These are phyloP conservation scores for Trametes gibbosa DNA, from an alignment of 768 basidiomycete species.

Conservation along the genomic window DNA sequence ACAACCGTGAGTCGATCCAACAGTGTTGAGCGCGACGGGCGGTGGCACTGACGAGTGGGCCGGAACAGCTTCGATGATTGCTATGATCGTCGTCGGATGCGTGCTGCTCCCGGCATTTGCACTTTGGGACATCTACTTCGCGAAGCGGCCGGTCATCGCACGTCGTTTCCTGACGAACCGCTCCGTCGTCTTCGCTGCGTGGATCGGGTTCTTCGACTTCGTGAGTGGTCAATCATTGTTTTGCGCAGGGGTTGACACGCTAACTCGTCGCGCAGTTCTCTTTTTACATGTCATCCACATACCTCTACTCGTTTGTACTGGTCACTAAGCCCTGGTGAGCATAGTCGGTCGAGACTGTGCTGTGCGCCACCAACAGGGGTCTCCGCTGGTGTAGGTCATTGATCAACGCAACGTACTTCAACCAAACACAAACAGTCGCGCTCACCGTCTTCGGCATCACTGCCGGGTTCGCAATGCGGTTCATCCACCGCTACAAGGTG, in stretches of 20 bases:
- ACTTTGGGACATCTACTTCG: slow-evolving; percentile 33
- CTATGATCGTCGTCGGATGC: slow-evolving; percentile 32
- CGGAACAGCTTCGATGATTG: slow-evolving; percentile 28
- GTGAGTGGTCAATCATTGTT: slow-evolving; percentile 1
- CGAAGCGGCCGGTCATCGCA: slow-evolving; percentile 36
- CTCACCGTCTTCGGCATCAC: slow-evolving; percentile 47
- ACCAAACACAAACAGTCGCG: slow-evolving; percentile 39
- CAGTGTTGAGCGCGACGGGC: slow-evolving; percentile 3
- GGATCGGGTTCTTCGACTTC: slow-evolving; percentile 30
- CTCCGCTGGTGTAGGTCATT: slow-evolving; percentile 24
- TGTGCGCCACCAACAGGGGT: not conserved
- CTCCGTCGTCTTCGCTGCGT: slow-evolving; percentile 30
- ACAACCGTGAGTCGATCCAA: slow-evolving; percentile 30
- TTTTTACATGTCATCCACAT: slow-evolving; percentile 68
- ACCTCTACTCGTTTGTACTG: slow-evolving; percentile 67
- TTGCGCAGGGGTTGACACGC: slow-evolving; percentile 12
- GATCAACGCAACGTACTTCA: slow-evolving; percentile 35
- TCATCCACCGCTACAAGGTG: slow-evolving; percentile 43
- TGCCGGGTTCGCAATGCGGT: slow-evolving; percentile 44
- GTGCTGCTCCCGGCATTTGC: slow-evolving; percentile 29
- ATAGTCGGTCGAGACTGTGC: slow-evolving; percentile 33
- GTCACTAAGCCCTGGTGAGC: slow-evolving; percentile 32
- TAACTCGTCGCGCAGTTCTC: slow-evolving; percentile 41
- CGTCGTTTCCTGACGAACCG: slow-evolving; percentile 33
- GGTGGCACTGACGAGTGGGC: too few relatives aligned